Base-by-base conservation (phyloP, 352 stramenopile species). In the Salisapilia sapeloensis region DNA sequence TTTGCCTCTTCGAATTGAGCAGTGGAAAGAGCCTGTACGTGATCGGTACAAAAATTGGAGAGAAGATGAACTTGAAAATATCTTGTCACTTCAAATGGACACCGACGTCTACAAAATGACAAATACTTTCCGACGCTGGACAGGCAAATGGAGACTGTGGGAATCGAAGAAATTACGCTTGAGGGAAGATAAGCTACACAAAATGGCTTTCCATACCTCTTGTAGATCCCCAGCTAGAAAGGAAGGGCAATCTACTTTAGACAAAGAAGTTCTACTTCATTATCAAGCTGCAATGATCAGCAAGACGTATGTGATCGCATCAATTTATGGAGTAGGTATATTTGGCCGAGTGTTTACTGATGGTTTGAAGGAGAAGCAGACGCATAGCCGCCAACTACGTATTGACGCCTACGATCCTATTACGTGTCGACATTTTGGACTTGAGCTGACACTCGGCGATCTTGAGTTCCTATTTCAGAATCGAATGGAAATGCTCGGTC, bases 31-130 rank as follows among this genome's bases (percentile, higher is more conserved):
- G 27, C 63, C 66, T 8, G 24, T 76, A 4, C 55, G 63, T 8
- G 60, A 79, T 31, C 60, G 66, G 6, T 39, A 72, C 46, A 83
- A 79, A 35, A 20, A 53, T 12, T 83, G 63, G 63, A 28, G 42
- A 7, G 33, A 46, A 2, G 58, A 83, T 22, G 66, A 83, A 33
- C 37, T 83, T n/a, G 32, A 40, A 0, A 22, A 56, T 6, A 44
- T 76, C n/a, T 28, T 74, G 12, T 37, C 53, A 0, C 24, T 43
- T 4, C 18, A 23, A 1, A 28, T 30, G 6, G 16, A 15, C 8
- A 24, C 29, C 1, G 36, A 42, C 6, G 26, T 28, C 7, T 46
- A 42, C 14, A 44, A 46, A 6, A 82, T 82, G 66, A 79, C 49
- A 4, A 39, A 44, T 18, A 49, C 50, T 6, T 32, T 38, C 3